Conservation (phyloP, 2,329 filamentous ascomycete species). For the Nigrospora osmanthi region DNA sequence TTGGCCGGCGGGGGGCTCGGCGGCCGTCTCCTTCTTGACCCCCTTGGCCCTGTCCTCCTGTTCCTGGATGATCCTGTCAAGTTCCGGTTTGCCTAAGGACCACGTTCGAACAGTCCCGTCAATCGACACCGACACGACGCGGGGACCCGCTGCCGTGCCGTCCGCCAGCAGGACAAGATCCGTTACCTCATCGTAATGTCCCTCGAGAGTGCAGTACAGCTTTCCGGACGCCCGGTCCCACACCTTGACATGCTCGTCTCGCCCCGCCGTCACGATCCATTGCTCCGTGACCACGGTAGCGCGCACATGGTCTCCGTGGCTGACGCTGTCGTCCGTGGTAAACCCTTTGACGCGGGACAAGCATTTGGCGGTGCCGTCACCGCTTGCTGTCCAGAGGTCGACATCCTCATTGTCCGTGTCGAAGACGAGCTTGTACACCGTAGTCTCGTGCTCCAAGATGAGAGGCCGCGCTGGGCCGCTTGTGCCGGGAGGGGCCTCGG, state of each 20-base stretch:
- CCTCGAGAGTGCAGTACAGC: slow-evolving; percentile 65
- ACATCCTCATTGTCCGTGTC: slow-evolving; percentile 52
- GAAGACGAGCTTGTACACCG: slow-evolving; percentile 74
- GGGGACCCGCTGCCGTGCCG: slow-evolving; percentile 18
- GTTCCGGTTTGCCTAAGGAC: slow-evolving; percentile 57
- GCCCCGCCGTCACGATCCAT: slow-evolving; percentile 80
- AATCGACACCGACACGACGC: slow-evolving; percentile 75
- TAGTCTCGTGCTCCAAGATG: slow-evolving; percentile 82
- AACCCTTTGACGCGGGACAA: slow-evolving; percentile 63
- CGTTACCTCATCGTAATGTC: slow-evolving; percentile 92
- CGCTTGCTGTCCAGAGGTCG: slow-evolving; percentile 88
- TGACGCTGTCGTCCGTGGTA: slow-evolving; percentile 61
- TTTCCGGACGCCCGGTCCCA: slow-evolving; percentile 74
- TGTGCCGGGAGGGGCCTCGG: slow-evolving; percentile 33
- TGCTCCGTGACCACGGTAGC: slow-evolving; percentile 68
- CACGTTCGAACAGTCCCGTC: slow-evolving; percentile 84
- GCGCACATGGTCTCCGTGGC: slow-evolving; percentile 85
- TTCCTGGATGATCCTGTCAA: slow-evolving; percentile 42
- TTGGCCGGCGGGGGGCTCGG: slow-evolving; percentile 38
- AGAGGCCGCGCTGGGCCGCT: slow-evolving; percentile 34
- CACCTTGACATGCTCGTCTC: slow-evolving; percentile 85
- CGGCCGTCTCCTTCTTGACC: slow-evolving; percentile 38
- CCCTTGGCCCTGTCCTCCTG: slow-evolving; percentile 42
- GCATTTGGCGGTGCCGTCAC: slow-evolving; percentile 81
- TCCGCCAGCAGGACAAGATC: slow-evolving; percentile 56